Evolutionary conservation across 1,284 basidiomycete genomes (phyloP), one percentile per base, ranked within the genome.

Genomic region (Cutaneotrichosporon dermatis): DNA sequence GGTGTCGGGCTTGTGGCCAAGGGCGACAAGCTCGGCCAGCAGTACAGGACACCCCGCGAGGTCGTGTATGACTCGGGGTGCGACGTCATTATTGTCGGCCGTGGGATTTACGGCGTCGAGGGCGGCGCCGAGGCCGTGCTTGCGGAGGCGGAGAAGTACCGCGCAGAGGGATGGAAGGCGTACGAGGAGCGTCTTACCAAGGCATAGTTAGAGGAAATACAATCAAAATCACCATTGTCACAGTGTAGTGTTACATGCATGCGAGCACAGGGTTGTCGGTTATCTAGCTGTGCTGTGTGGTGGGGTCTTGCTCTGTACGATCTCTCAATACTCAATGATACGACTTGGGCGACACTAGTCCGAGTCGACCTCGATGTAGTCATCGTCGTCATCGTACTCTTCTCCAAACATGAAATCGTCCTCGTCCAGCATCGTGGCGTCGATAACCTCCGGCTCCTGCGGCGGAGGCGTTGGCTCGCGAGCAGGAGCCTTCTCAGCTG

Each of bases 31-130:
- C 87, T 95, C 85, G 96, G 95, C 12, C 96, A 99, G 79, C 93
- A 97, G 77, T 99, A 99, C 78, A 83, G 93, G 58, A 95, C 93
- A 3, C 96, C 96, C 1, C 79, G 84, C 40, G 83, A 95, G 75
- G 95, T 96, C 25, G 81, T 99, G 13, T 76, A 84, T 41, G 85
- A 89, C 53, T 86, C 84, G 48, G 94, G 92, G n/a, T 92, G 91
- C 75, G 96, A 99, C 80, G 85, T 99, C 35, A 99, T 99, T 73
- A 99, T 99, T 65, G 96, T 99, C 42, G 96, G 96, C 12, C 82
- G 96, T 59, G 96, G 95, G 0, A 88, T 99, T 54, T 96, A 97
- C 76, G 92, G 91, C 13, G 66, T 75, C 37, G 79, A 83, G 45
- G 81, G 84, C 7, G 80, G 83, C 16, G 83, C 86, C 46, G 81